Percentiles rank a stretch among this genome's conserved stretches.
phyloP scores from a whole-genome alignment of 495 filamentous ascomycete genomes.

The Penicillium bovifimosum region DNA sequence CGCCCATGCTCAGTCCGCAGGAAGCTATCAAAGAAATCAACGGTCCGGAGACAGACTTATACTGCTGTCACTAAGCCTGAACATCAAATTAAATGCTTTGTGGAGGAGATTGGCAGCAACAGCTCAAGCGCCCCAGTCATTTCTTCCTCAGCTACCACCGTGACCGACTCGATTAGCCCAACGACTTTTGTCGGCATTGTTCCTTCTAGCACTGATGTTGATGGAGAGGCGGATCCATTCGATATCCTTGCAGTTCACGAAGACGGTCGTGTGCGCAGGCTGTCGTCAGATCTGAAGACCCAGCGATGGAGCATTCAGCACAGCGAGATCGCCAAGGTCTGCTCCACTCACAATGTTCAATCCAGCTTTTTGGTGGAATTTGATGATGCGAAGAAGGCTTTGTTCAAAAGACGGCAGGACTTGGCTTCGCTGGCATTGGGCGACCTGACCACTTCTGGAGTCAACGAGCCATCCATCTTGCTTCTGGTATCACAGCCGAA shows the following conservation, averaged over 20 bases:
- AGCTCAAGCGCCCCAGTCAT: conserved; percentile 35
- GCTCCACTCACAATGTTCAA: conserved; percentile 28
- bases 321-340: conserved; percentile 32
- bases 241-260: conserved; percentile 46
- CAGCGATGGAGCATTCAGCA: conserved; percentile 41
- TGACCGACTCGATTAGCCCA: conserved; percentile 41
- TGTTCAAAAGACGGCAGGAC: conserved; percentile 42
- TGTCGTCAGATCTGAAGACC: conserved; percentile 37
- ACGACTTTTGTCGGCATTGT: conserved; percentile 39
- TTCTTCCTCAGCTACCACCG: conserved; percentile 35
- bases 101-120: conserved; percentile 40
- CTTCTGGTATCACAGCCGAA: conserved; percentile 38
- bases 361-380: conserved; percentile 41
- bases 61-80: conserved; percentile 38
- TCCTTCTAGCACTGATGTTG: conserved; percentile 19
- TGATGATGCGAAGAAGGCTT: conserved; percentile 40
- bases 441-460: conserved; percentile 21
- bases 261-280: conserved; percentile 37
- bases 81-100: conserved; percentile 49
- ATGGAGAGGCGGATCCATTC: conserved; percentile 26
- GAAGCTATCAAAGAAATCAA: conserved; percentile 44
- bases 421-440: conserved; percentile 36
- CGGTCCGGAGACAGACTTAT: conserved; percentile 70
- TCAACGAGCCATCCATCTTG: conserved; percentile 35
- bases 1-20: conserved; percentile 68